These are phyloP conservation scores for Agarophyton chilense DNA, from an alignment of 23 red algal species.

Conservation along the genomic window DNA sequence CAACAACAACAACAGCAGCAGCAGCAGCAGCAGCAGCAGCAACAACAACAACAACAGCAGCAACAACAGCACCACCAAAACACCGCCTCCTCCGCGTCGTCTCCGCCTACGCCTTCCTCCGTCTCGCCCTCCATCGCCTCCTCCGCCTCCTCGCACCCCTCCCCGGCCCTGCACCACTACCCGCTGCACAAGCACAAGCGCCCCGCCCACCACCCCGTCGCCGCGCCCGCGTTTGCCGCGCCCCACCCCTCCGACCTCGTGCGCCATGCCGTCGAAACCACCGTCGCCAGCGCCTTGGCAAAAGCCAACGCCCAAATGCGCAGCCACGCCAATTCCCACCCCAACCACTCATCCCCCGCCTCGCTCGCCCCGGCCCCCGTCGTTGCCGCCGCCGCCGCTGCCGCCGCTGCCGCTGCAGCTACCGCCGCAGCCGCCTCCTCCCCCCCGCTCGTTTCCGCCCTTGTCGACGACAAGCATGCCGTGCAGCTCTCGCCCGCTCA, in stretches of 20 bases:
- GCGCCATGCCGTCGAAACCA: not conserved
- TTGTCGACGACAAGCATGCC: not conserved
- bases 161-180: too few relatives aligned
- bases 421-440: not conserved
- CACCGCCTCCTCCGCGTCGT: too few relatives aligned
- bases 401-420: not conserved
- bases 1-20: not conserved
- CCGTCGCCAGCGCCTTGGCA: constrained; percentile 6
- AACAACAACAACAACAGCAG: too few relatives aligned
- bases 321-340: not conserved
- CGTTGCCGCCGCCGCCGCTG: not conserved
- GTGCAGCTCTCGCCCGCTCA: constrained; percentile 52
- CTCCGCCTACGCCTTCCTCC: too few relatives aligned
- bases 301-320: constrained; percentile 22
- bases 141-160: too few relatives aligned
- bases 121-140: not conserved
- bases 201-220: not conserved
- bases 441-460: not conserved
- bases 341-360: not conserved
- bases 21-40: not conserved
- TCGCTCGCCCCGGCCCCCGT: too few relatives aligned
- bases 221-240: not conserved
- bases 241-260: not conserved
- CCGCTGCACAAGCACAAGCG: too few relatives aligned
- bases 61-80: too few relatives aligned